Percentiles rank a stretch among this genome's conserved stretches.
Evolutionary conservation across 495 filamentous ascomycete genomes (phyloP).

Genomic region (Amphirosellinia nigrospora): DNA sequence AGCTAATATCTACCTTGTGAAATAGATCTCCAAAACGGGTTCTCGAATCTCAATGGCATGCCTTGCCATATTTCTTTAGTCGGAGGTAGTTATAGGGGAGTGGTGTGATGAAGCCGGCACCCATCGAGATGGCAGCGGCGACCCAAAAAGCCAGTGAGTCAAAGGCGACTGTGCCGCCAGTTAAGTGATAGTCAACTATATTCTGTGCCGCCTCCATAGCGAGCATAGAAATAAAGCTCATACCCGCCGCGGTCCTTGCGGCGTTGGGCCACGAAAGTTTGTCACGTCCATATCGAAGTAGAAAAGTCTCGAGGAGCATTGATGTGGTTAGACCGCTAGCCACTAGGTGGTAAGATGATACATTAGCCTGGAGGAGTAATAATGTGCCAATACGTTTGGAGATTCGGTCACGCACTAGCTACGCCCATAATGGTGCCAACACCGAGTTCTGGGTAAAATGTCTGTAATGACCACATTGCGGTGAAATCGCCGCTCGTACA

Average conservation of each 20-base stretch:
- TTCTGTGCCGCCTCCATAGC: conserved; percentile 56
- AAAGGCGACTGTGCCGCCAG: conserved; percentile 49
- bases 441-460: conserved; percentile 45
- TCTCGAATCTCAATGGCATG: not conserved
- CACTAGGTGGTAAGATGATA: conserved; percentile 41
- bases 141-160: conserved; percentile 45
- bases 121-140: conserved; percentile 45
- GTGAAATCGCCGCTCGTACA: conserved; percentile 55
- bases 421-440: conserved; percentile 48
- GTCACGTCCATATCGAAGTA: conserved; percentile 50
- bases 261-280: conserved; percentile 46
- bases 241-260: conserved; percentile 51
- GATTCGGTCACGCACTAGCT: conserved; percentile 40
- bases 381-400: not conserved
- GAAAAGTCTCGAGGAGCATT: conserved; percentile 50
- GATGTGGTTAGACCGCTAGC: conserved; percentile 51
- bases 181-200: conserved; percentile 54
- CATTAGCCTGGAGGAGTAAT: not conserved
- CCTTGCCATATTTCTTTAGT: conserved; percentile 45
- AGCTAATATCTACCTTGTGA: not conserved
- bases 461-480: conserved; percentile 39
- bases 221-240: conserved; percentile 58
- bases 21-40: not conserved
- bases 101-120: conserved; percentile 51
- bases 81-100: conserved; percentile 56